Evolutionary conservation across 2,329 filamentous ascomycete genomes (phyloP).

Genomic region (Ophiostoma quercus): DNA sequence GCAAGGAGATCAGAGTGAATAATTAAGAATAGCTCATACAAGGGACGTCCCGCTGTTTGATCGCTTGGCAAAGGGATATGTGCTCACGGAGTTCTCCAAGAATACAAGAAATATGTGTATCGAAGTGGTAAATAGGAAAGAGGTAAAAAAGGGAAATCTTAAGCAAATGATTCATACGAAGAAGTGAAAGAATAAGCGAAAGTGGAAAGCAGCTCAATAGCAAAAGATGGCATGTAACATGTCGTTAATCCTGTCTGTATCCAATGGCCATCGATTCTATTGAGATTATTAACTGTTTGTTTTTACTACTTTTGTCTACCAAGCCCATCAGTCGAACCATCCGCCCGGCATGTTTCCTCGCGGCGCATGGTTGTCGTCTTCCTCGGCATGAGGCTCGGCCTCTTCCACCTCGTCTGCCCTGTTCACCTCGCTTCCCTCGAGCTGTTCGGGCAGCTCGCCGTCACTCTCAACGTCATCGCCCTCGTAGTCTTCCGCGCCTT

Average conservation of each 20-base stretch:
- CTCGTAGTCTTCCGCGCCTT: too few relatives aligned
- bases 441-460: neutral
- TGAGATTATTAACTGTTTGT: neutral
- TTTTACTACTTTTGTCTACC: neutral
- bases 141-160: neutral
- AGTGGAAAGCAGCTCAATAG: too few relatives aligned
- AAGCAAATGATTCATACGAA: too few relatives aligned
- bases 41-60: slow-evolving; percentile 1
- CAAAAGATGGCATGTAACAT: neutral
- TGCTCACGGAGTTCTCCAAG: neutral
- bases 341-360: neutral
- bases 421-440: neutral
- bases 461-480: neutral
- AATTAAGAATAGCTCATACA: neutral
- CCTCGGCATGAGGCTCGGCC: neutral
- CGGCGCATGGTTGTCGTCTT: neutral
- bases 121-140: neutral
- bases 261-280: too few relatives aligned
- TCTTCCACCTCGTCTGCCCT: neutral
- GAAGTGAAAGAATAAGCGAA: too few relatives aligned
- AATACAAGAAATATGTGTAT: too few relatives aligned
- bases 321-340: neutral
- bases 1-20: neutral
- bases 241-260: too few relatives aligned
- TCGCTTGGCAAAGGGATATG: slow-evolving; percentile 13